Base-by-base conservation (phyloP, 2,329 filamentous ascomycete species). In the Penicillium sp. region DNA sequence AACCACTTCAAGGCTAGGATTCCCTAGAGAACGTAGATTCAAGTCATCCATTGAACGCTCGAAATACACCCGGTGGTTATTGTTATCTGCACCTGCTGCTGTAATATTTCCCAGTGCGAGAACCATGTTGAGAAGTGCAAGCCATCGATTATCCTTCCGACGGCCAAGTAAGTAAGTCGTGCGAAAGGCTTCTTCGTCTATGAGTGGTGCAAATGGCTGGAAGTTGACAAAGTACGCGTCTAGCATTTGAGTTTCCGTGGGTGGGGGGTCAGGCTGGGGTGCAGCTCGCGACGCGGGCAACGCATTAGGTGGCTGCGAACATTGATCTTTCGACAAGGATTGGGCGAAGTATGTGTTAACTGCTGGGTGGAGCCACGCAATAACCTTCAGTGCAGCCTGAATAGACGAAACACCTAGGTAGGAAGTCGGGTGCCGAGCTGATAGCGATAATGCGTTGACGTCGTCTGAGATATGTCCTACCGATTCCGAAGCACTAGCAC, bases 341-440 rank as follows among this genome's bases (percentile, higher is more conserved):
- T 72, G 69, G 31, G 75, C 68, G 40, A 80, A 75, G 49, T 77
- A 73, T 4, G 73, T 67, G 47, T 74, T 71, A 21, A 75, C 75
- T 29, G 75, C 71, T 0, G 81, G 81, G 46, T 79, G 78, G 44
- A 80, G 76, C 68, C 72, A 76, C 13, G 76, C 75, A 65, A 90
- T 89, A 48, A 88, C 86, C 73, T 87, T 83, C 39, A 90, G 76
- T 1, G 86, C 86, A 2, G 86, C 86, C 63, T 87, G 87, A 65
- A 89, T 86, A 4, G 86, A 90, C 0, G 87, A 89, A n/a, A 87
- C 84, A 2, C 87, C 87, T 7, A 90, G 76, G 63, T 89, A 90
- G 2, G 87, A 85, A 3, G 79, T 77, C 1, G 81, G 76, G 32
- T 83, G 82, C 35, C 85, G 82, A 56, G 87, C 81, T 4, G 79